phyloP scores from a whole-genome alignment of 495 filamentous ascomycete species.

The Aspergillus cavernicola region DNA sequence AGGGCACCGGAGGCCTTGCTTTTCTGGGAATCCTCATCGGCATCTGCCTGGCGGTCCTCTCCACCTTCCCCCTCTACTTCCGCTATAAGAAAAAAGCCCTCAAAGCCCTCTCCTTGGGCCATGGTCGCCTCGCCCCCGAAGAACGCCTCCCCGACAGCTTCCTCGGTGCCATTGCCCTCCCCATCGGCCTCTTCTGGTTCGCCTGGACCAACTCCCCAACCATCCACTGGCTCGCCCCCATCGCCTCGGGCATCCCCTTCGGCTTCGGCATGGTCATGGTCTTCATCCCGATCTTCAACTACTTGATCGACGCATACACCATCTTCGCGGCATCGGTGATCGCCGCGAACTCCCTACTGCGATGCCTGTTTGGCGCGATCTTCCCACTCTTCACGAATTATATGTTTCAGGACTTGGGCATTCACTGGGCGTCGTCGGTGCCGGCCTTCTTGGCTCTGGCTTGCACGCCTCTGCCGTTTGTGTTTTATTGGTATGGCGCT shows the following conservation, averaged over 20 bases:
- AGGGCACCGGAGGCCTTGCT: constrained; percentile 67
- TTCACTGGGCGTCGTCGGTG: constrained; percentile 75
- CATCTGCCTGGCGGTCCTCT: constrained; percentile 62
- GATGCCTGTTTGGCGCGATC: constrained; percentile 67
- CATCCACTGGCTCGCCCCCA: constrained; percentile 65
- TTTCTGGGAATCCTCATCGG: constrained; percentile 80
- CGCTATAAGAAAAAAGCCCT: constrained; percentile 32
- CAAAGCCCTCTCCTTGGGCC: constrained; percentile 24
- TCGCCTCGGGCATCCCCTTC: constrained; percentile 64
- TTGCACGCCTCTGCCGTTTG: constrained; percentile 73
- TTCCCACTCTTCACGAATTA: constrained; percentile 81
- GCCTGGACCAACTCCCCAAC: constrained; percentile 59
- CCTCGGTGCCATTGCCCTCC: constrained; percentile 37
- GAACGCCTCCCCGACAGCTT: constrained; percentile 43
- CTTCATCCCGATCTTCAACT: constrained; percentile 70
- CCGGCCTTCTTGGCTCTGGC: constrained; percentile 72
- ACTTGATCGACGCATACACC: constrained; percentile 74
- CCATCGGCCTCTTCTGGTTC: constrained; percentile 58
- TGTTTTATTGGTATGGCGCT: constrained; percentile 52
- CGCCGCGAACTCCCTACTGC: constrained; percentile 70
- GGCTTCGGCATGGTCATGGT: constrained; percentile 73
- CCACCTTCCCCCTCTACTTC: constrained; percentile 44
- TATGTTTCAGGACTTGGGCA: constrained; percentile 71
- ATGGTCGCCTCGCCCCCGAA: constrained; percentile 43
- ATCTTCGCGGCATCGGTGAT: constrained; percentile 77